Percentiles rank a stretch among this genome's conserved stretches.
These are phyloP conservation scores for Vitis labrusca DNA, from an alignment of 164 flowering plant species.

Conservation along the genomic window DNA sequence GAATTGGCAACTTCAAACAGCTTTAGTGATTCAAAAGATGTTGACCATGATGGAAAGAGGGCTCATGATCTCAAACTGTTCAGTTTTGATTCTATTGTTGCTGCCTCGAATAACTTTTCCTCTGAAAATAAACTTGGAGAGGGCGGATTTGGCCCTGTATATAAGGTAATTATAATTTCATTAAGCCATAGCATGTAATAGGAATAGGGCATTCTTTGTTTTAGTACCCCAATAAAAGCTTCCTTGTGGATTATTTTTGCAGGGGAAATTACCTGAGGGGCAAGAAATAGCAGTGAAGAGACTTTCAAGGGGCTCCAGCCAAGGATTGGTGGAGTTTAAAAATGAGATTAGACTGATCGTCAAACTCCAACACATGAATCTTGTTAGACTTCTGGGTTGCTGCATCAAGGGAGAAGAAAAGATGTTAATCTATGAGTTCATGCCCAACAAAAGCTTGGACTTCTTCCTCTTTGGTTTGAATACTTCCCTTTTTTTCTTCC, in stretches of 20 bases:
- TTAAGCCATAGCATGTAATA: no score
- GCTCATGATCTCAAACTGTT: no score
- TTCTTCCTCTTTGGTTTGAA: neutral
- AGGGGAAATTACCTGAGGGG: neutral
- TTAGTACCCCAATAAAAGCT: no score
- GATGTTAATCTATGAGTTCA: constrained; percentile 1
- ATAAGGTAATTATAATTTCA: neutral
- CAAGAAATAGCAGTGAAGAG: neutral
- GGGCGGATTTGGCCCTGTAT: neutral
- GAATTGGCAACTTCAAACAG: no score
- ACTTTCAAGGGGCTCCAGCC: neutral
- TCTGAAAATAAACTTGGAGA: neutral
- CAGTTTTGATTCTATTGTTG: no score
- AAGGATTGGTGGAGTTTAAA: neutral
- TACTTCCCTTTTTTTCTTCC: neutral
- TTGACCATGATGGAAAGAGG: no score
- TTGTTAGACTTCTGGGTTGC: neutral
- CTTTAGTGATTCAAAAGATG: no score
- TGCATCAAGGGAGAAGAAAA: neutral
- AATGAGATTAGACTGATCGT: neutral
- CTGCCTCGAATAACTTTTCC: neutral
- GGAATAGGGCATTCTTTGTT: no score
- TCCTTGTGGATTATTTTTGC: neutral
- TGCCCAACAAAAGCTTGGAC: constrained; percentile 1
- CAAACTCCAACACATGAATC: neutral